Evolutionary conservation across 805 yeast species (phyloP), one percentile per base, ranked within the genome.

Genomic region (Candida taoyuanica): DNA sequence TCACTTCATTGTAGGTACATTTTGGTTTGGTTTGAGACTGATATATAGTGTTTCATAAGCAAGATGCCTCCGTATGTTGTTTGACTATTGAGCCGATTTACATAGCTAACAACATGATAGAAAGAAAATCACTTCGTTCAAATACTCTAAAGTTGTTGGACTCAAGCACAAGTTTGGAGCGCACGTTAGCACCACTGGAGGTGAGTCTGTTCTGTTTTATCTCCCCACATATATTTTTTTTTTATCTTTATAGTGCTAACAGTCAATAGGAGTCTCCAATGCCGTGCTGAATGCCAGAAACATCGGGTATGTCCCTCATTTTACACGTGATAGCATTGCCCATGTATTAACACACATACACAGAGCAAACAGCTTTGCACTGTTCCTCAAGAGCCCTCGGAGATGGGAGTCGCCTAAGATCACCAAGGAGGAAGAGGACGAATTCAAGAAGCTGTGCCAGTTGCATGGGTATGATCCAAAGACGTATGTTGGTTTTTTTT

Each of bases 401-500:
- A 76, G 83, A 56, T 93, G 98, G 98, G 83, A 73, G 2, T 81
- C 96, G 2, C 91, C 96, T 15, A 81, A 76, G 43, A 74, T 80
- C 45, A 70, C 79, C 12, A 69, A 69, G 14, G 81, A 76, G 17
- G 96, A 86, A 56, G 80, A 81, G 9, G 59, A 56, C 4, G 74
- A 76, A 44, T 93, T 93, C 63, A 72, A 71, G 44, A 64, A 65
- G 6, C 65, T 77, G 16, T 87, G 96, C 56, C 63, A 70, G 37
- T 62, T 74, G 39, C 70, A 70, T 55, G 76, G 80, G 2, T 89
- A 78, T 59, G 74, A 87, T 56, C 81, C 95, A 4, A 56, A 73
- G 39, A 82, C 81, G 46, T 41, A 23, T 26, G 47, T 34, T n/a
- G 11, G 11, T 14, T 26, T 17, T 2, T 21, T 14, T 9, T 17